These are phyloP conservation scores for Aurinia saxatilis DNA, from an alignment of 345 rosid species.

Conservation along the genomic window DNA sequence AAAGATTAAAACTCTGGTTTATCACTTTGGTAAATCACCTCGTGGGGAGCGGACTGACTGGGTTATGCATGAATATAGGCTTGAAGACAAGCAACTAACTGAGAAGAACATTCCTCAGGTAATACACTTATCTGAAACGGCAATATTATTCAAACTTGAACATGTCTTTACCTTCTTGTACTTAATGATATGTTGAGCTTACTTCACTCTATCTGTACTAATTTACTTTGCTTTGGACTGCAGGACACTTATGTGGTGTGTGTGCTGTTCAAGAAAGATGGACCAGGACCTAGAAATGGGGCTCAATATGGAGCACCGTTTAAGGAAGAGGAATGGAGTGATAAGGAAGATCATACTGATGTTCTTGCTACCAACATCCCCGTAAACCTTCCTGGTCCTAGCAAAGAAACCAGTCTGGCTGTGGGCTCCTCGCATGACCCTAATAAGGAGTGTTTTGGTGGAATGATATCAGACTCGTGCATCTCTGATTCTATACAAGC, in stretches of 20 bases:
- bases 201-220: not conserved
- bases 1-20: conserved; percentile 60
- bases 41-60: conserved; percentile 65
- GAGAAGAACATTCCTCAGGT: conserved; percentile 32
- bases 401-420: conserved; percentile 8
- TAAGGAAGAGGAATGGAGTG: conserved; percentile 85
- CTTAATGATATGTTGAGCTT: not conserved
- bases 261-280: conserved; percentile 83
- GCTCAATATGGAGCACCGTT: conserved; percentile 98
- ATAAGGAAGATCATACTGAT: conserved; percentile 33
- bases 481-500: conserved; percentile 6
- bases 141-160: not conserved
- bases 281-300: conserved; percentile 95
- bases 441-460: conserved; percentile 1
- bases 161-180: not conserved
- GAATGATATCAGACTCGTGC: conserved; percentile 19
- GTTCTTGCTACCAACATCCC: not conserved
- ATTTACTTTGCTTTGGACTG: conserved; percentile 1
- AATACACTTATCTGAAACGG: not conserved
- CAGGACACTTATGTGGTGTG: conserved; percentile 91
- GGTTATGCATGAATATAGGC: conserved; percentile 84
- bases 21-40: conserved; percentile 49
- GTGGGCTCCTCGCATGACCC: not conserved
- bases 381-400: not conserved
- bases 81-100: conserved; percentile 38